Percentiles rank a stretch among this genome's conserved stretches.
Evolutionary conservation across 768 basidiomycete species (phyloP).

Genomic region (Suillus fuscotomentosus): DNA sequence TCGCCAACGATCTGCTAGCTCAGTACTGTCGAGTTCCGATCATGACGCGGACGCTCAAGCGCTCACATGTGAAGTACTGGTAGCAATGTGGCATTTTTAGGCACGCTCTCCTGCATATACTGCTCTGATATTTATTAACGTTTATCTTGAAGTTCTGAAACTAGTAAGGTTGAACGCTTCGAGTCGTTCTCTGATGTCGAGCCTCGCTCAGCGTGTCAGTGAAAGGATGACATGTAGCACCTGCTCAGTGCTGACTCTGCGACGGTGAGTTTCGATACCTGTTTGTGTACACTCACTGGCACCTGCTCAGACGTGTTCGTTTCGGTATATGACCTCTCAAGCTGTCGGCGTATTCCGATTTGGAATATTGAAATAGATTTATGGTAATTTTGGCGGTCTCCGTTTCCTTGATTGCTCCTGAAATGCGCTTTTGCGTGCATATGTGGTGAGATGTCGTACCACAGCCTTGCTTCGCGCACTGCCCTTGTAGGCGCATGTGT

Average conservation of each 20-base stretch:
- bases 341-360: not conserved
- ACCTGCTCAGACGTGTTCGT: not conserved
- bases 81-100: too few relatives aligned
- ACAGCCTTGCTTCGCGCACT: not conserved
- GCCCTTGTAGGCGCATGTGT: conserved; percentile 2
- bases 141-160: not conserved
- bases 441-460: not conserved
- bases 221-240: not conserved
- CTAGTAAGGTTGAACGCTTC: not conserved
- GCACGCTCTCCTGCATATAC: not conserved
- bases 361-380: not conserved
- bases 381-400: not conserved
- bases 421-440: not conserved
- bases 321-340: not conserved
- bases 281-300: not conserved
- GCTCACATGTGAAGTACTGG: not conserved
- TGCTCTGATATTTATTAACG: not conserved
- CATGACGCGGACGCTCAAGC: not conserved
- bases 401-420: not conserved
- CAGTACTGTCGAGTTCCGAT: not conserved
- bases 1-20: not conserved
- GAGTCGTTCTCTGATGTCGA: not conserved
- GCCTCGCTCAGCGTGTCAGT: not conserved
- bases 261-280: not conserved
- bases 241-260: not conserved